Evolutionary conservation across 495 filamentous ascomycete species (phyloP).

Genomic region (Hypomontagnella submonticulosa): DNA sequence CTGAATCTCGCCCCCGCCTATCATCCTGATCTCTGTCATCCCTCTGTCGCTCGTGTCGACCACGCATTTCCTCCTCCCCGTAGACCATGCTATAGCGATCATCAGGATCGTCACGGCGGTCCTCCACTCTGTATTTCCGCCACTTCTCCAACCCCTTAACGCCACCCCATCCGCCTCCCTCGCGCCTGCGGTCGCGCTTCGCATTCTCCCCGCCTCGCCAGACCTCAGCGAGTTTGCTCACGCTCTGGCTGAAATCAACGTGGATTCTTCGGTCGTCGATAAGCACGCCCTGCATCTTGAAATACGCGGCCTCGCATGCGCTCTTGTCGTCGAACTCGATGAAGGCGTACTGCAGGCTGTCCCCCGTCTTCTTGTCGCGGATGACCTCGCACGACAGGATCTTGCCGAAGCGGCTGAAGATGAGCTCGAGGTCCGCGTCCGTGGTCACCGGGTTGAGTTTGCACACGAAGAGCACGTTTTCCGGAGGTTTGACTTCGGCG

Average conservation of each 20-base stretch:
- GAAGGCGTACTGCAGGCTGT: constrained; percentile 97
- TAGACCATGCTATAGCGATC: constrained; percentile 83
- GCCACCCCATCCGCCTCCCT: constrained; percentile 92
- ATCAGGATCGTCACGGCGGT: constrained; percentile 57
- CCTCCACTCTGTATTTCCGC: constrained; percentile 84
- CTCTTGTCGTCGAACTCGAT: constrained; percentile 95
- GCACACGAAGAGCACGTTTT: constrained; percentile 98
- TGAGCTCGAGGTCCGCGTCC: constrained; percentile 94
- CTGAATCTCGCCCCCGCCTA: constrained; percentile 31
- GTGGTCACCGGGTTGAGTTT: constrained; percentile 95
- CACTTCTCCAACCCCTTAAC: constrained; percentile 87
- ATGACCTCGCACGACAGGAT: constrained; percentile 98
- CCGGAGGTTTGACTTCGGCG: constrained; percentile 96
- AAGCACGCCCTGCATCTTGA: constrained; percentile 96
- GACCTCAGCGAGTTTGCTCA: constrained; percentile 86
- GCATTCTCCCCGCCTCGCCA: constrained; percentile 90
- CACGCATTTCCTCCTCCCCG: constrained; percentile 74
- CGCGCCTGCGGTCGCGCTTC: constrained; percentile 79
- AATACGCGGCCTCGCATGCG: constrained; percentile 94
- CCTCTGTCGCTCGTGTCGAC: constrained; percentile 52
- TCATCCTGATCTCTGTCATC: constrained; percentile 33
- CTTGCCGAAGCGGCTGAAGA: constrained; percentile 96
- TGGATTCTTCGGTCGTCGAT: constrained; percentile 99
- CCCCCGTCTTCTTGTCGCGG: constrained; percentile 90
- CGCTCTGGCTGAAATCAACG: constrained; percentile 98